phyloP scores from a whole-genome alignment of 2,329 filamentous ascomycete genomes.

The Alternaria atra region DNA sequence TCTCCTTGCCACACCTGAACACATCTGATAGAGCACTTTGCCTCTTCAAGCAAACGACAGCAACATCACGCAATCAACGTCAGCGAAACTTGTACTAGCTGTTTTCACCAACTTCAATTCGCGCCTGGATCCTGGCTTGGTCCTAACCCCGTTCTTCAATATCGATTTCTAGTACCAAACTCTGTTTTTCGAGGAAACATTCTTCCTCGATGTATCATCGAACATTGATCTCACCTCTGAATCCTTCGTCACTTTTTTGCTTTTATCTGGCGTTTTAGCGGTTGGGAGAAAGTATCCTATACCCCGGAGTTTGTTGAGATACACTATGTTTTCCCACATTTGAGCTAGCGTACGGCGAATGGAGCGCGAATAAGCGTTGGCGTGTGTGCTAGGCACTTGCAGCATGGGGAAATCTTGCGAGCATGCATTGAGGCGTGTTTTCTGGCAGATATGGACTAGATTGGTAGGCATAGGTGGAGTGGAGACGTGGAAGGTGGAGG shows the following conservation, averaged over 20 bases:
- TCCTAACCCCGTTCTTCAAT: constrained; percentile 19
- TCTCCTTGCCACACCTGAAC: constrained; percentile 6
- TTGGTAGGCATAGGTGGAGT: neutral
- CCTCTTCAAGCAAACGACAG: constrained; percentile 4
- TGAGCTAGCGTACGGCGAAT: constrained; percentile 1
- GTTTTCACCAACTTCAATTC: constrained; percentile 18
- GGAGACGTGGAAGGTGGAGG: neutral
- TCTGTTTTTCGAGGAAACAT: neutral
- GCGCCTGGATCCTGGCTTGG: constrained; percentile 27
- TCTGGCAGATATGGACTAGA: constrained; percentile 1
- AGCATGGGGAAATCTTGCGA: neutral
- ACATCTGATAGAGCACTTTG: neutral
- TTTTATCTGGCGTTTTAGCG: constrained; percentile 23
- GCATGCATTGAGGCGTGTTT: neutral
- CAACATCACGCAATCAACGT: constrained; percentile 8
- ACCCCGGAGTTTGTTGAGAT: constrained; percentile 26
- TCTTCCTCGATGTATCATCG: constrained; percentile 11
- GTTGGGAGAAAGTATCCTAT: constrained; percentile 38
- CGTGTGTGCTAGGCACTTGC: neutral
- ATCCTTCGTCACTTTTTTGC: constrained; percentile 12
- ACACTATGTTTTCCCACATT: neutral
- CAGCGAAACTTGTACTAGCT: neutral
- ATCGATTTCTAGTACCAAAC: constrained; percentile 22
- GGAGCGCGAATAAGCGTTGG: constrained; percentile 1
- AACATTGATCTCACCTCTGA: constrained; percentile 18